phyloP scores from a whole-genome alignment of 2,329 filamentous ascomycete species.

The Cordyceps cateniannulata region DNA sequence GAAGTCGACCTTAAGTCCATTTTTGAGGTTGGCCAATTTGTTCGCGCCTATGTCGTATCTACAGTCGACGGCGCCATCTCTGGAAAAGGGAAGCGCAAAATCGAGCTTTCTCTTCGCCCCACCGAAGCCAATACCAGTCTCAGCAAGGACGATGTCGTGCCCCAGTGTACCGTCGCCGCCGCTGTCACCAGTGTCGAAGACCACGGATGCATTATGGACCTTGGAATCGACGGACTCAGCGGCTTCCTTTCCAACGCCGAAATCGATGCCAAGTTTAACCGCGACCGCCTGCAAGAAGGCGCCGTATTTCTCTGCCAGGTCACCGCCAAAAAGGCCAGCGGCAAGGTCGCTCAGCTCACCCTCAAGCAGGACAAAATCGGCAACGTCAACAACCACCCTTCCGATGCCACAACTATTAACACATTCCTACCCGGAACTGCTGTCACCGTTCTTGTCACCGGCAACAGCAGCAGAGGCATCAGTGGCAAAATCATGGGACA shows the following conservation, averaged over 20 bases:
- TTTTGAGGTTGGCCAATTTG: conserved; percentile 79
- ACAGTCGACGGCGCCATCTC: conserved; percentile 59
- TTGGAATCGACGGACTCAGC: conserved; percentile 66
- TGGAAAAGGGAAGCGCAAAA: conserved; percentile 67
- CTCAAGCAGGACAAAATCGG: conserved; percentile 64
- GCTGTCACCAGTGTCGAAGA: conserved; percentile 90
- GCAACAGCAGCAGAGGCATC: conserved; percentile 68
- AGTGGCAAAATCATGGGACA: conserved; percentile 87
- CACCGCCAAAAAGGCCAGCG: conserved; percentile 62
- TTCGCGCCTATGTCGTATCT: conserved; percentile 76
- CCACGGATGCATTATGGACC: conserved; percentile 88
- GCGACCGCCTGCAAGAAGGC: conserved; percentile 70
- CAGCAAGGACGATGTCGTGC: conserved; percentile 63
- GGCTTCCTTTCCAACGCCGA: conserved; percentile 86
- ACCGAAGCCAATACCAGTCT: conserved; percentile 71
- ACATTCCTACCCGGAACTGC: conserved; percentile 88
- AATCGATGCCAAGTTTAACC: conserved; percentile 57
- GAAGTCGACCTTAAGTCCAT: conserved; percentile 67
- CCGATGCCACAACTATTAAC: conserved; percentile 78
- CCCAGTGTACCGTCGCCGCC: conserved; percentile 76
- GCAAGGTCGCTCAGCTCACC: conserved; percentile 82
- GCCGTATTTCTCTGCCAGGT: conserved; percentile 80
- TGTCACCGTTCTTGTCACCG: conserved; percentile 76
- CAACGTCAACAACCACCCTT: conserved; percentile 58
- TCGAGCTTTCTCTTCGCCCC: conserved; percentile 82